phyloP scores from a whole-genome alignment of 108 stramenopile genomes.

The Poteriospumella lacustris region DNA sequence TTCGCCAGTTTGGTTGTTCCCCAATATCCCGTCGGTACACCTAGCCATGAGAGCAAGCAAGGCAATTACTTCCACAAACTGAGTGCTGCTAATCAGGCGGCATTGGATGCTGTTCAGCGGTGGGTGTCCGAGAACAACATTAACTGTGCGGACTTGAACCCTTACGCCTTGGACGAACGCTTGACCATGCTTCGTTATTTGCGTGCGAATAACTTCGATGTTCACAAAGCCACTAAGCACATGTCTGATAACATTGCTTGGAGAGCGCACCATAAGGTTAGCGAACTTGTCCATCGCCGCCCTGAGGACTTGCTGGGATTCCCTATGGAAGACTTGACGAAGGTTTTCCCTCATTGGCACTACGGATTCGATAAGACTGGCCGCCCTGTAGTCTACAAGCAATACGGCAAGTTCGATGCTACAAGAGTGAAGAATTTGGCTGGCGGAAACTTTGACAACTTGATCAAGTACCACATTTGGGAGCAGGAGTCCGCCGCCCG shows the following conservation, averaged over 20 bases:
- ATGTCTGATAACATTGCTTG: conserved; percentile 33
- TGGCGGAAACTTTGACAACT: neutral
- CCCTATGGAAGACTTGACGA: conserved; percentile 30
- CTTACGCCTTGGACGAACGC: neutral
- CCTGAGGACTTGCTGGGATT: conserved; percentile 38
- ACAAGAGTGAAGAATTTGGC: neutral
- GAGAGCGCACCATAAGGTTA: conserved; percentile 16
- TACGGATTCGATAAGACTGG: conserved; percentile 35
- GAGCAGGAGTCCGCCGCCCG: neutral
- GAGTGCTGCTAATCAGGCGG: neutral
- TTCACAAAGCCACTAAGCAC: conserved; percentile 34
- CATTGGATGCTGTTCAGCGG: neutral
- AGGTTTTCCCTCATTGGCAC: conserved; percentile 45
- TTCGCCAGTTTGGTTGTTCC: no score
- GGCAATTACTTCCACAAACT: neutral
- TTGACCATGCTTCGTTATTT: conserved; percentile 34
- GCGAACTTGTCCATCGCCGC: conserved; percentile 30
- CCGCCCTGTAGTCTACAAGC: conserved; percentile 37
- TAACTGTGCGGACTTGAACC: neutral
- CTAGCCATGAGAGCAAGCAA: neutral
- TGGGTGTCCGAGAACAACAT: neutral
- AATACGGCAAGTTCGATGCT: conserved; percentile 38
- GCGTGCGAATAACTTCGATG: conserved; percentile 37
- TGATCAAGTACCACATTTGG: conserved; percentile 19
- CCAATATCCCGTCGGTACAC: neutral